Base-by-base conservation (phyloP, 805 yeast genomes). In the Cyberlindnera americana region DNA sequence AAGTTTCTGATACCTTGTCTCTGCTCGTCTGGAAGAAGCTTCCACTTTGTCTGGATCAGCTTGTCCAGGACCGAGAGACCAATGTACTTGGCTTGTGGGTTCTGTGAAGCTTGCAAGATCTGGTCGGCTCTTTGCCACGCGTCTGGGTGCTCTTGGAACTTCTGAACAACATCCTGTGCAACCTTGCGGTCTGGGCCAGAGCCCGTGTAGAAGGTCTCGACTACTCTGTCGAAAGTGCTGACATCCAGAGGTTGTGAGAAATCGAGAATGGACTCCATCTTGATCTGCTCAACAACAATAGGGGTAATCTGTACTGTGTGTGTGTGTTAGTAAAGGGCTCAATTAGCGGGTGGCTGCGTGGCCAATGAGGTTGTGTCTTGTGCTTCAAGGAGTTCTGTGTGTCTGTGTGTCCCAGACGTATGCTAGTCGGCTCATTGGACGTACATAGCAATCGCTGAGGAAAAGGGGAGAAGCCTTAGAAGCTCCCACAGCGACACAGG, bases 111-210 rank as follows among this genome's bases (percentile, higher is more conserved):
- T 50, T 90, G 89, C 49, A 93, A 72, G 44, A 93, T 90, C 61
- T 83, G 79, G 56, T 91, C 98, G 24, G 95, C 93, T 41, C 84
- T 77, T 50, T 84, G 87, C 99, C 99, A 93, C 19, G 97, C 83
- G 53, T 91, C 96, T 3, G 93, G 95, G 61, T 89, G 84, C 47
- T 88, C 95, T 64, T 93, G 96, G 61, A 93, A 90, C 64, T 79
- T 77, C 17, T 84, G 81, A 53, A 85, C 72, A 8, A 83, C 65
- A 27, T 72, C 70, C 62, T 82, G 91, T 9, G 95, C 95, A 48
- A 72, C 69, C 46, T 77, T 77, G 53, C 82, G 89, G 29, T 64
- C 69, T 10, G 68, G 62, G 27, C 95, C 91, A 4, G 83, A 71
- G 4, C 95, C 93, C 42, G 73, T 73, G 64, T 84, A 93, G 59